These are phyloP conservation scores for Saccharum spontaneum DNA, from an alignment of 176 grass and related monocot species.

Conservation along the genomic window DNA sequence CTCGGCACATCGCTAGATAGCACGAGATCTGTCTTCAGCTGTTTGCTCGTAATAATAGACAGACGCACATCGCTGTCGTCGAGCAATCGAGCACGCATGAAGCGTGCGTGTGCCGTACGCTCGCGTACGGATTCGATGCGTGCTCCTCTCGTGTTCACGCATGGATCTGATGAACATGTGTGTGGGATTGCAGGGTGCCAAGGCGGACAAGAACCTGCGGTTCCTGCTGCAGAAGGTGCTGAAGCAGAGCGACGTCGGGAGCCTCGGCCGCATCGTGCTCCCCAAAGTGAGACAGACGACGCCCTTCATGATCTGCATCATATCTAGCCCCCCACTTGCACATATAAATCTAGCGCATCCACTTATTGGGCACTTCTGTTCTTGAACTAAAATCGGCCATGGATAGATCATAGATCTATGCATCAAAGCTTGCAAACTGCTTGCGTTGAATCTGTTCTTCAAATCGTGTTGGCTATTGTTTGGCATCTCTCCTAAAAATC, in stretches of 20 bases:
- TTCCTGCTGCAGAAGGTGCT: constrained; percentile 96
- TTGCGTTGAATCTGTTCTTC: not conserved
- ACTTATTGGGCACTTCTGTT: not conserved
- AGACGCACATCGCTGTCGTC: constrained; percentile 44
- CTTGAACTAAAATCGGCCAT: not conserved
- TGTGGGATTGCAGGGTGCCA: constrained; percentile 46
- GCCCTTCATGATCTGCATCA: not conserved
- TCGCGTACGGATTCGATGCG: not conserved
- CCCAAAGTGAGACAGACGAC: constrained; percentile 74
- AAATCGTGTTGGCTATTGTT: not conserved
- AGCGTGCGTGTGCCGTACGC: not conserved
- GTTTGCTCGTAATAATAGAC: not conserved
- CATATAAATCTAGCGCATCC: not conserved
- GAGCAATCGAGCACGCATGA: not conserved
- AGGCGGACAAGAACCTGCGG: constrained; percentile 74
- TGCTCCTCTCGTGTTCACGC: not conserved
- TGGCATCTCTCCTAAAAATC: constrained; percentile 12
- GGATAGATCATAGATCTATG: not conserved
- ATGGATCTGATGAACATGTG: constrained; percentile 6
- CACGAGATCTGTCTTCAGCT: constrained; percentile 43
- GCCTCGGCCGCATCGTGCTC: constrained; percentile 88
- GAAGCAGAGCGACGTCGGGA: constrained; percentile 95
- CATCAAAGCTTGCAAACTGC: not conserved
- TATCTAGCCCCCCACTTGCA: not conserved
- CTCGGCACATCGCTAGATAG: constrained; percentile 20